phyloP scores from a whole-genome alignment of 208 protist species.

The Leishmania lainsoni region DNA sequence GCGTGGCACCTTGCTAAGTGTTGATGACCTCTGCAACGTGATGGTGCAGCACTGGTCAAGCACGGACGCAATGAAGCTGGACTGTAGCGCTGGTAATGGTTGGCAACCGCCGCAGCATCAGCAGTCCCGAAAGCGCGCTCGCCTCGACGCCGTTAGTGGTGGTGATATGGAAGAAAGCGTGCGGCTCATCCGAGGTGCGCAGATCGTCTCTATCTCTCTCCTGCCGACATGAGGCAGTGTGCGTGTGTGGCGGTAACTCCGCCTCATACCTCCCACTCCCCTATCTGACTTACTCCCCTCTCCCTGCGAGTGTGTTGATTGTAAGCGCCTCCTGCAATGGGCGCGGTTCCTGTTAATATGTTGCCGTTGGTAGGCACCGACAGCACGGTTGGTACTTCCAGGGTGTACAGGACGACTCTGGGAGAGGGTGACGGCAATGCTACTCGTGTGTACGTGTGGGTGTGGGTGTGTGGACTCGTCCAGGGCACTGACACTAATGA shows the following conservation, averaged over 20 bases:
- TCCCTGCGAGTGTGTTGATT: neutral
- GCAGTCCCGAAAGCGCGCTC: constrained; percentile 23
- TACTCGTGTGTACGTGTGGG: neutral
- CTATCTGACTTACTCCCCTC: too few species aligned
- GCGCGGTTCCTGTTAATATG: neutral
- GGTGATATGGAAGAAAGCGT: constrained; percentile 25
- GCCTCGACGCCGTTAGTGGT: constrained; percentile 2
- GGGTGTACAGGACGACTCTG: neutral
- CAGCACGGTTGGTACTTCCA: neutral
- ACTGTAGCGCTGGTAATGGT: neutral
- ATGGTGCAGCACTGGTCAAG: constrained; percentile 52
- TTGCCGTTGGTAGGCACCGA: neutral
- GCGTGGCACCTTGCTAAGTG: constrained; percentile 53
- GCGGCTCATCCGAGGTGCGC: constrained; percentile 56
- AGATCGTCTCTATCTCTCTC: constrained; percentile 49
- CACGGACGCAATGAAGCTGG: constrained; percentile 1
- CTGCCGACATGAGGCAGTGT: constrained; percentile 4
- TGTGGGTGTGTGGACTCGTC: neutral
- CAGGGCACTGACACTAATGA: neutral
- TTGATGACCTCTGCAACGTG: constrained; percentile 77
- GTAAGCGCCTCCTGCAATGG: too few species aligned
- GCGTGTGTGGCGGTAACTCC: neutral
- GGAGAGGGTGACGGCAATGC: neutral
- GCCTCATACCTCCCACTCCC: neutral
- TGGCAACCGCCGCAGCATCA: neutral